Evolutionary conservation across 2,329 filamentous ascomycete genomes (phyloP).

Genomic region (Parastagonospora avenae): DNA sequence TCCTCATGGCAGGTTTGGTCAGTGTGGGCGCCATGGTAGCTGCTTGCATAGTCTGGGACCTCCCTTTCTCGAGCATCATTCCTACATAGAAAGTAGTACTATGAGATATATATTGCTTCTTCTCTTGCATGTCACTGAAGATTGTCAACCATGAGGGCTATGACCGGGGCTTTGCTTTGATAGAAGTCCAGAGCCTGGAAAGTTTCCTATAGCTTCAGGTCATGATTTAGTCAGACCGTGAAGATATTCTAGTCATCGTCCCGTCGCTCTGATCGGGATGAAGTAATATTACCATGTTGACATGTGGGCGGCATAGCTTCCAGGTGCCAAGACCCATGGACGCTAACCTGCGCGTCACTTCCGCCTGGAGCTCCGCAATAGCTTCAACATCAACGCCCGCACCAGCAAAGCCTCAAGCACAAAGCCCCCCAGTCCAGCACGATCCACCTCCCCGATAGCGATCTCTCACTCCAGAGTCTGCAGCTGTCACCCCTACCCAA

Average conservation of each 20-base stretch:
- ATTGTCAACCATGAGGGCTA: too few species aligned
- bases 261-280: too few species aligned
- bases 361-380: neutral
- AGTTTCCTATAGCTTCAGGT: too few species aligned
- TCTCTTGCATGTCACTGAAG: neutral
- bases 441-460: neutral
- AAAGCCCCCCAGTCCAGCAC: neutral
- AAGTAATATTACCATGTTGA: neutral
- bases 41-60: constrained; percentile 38
- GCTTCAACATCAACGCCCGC: neutral
- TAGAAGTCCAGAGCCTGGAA: too few species aligned
- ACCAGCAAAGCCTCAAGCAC: neutral
- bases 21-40: constrained; percentile 76
- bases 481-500: constrained; percentile 1
- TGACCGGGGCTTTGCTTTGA: too few species aligned
- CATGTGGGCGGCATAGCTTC: neutral
- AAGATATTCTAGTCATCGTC: too few species aligned
- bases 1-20: constrained; percentile 85
- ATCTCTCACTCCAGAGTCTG: constrained; percentile 5
- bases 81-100: neutral
- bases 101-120: neutral
- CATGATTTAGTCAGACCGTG: too few species aligned
- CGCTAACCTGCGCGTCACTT: neutral
- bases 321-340: neutral
- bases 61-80: constrained; percentile 33